phyloP scores from a whole-genome alignment of 139 green algal species.

The Bryopsis sp. region DNA sequence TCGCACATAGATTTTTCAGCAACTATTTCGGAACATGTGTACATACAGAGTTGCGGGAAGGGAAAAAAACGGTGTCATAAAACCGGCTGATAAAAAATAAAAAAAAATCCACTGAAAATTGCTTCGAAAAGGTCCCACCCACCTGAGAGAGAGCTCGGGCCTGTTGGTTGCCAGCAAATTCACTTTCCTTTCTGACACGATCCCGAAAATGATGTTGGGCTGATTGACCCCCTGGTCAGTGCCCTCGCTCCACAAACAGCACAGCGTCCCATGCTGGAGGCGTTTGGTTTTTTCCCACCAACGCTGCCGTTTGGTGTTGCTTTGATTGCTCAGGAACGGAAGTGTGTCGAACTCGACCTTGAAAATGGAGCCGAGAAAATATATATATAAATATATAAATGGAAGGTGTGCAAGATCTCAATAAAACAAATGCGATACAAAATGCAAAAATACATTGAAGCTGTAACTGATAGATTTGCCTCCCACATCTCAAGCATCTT shows the following conservation, averaged over 20 bases:
- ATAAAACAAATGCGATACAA: background rate
- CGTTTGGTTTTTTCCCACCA: conserved; percentile 24
- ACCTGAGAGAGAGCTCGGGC: conserved; percentile 5
- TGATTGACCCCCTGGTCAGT: background rate
- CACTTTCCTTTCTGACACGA: background rate
- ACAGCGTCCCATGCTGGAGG: conserved; percentile 38
- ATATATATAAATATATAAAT: background rate
- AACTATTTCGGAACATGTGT: too few species aligned
- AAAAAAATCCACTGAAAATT: background rate
- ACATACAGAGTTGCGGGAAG: too few species aligned
- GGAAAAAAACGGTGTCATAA: background rate
- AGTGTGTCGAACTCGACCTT: background rate
- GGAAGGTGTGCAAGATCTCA: background rate
- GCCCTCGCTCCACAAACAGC: conserved; percentile 31
- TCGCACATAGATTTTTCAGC: too few species aligned
- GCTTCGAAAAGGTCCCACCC: background rate
- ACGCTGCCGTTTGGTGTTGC: background rate
- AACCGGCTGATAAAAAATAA: background rate
- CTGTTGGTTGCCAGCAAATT: background rate
- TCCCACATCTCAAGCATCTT: too few species aligned
- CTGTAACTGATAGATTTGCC: too few species aligned
- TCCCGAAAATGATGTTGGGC: conserved; percentile 10
- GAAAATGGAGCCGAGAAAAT: background rate
- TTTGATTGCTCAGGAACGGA: background rate
- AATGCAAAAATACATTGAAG: background rate